Evolutionary conservation across 805 yeast species (phyloP), one percentile per base, ranked within the genome.

Genomic region (Wickerhamomyces strasburgensis): DNA sequence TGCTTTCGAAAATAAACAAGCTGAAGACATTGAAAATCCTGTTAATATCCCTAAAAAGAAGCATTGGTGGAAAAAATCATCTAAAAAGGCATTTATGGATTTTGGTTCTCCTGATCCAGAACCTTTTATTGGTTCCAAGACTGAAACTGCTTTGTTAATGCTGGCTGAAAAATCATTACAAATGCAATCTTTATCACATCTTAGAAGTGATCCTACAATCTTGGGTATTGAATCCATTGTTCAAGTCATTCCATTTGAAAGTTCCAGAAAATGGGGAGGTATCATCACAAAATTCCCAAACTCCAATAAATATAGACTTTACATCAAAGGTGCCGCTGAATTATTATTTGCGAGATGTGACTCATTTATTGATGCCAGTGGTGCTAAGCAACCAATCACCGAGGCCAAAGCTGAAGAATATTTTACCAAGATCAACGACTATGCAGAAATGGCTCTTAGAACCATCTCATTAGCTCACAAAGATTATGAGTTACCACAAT

Each of bases 241-340:
- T 2, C 94, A 86, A 60, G 65, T 76, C 5, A 76, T 89, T 38
- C 96, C 98, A 1, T 93, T 93, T 57, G 98, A 93, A 64, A 84
- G 95, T 41, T 70, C 85, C 4, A 72, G 95, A 52, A 93, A 93
- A 65, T 93, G 95, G 90, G 86, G 95, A 52, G 95, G 93, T 29
- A 62, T 87, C 15, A 80, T 88, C 5, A 70, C 81, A 35, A 68
- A 70, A 36, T 59, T 64, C 11, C 68, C 69, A 8, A 67, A 65
- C 4, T 28, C 46, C 5, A 30, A 29, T 25, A 55, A 50, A 11
- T 81, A 61, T 57, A 71, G 93, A 39, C 64, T 87, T 37, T 80
- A 73, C 45, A 65, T 85, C 40, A 93, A 93, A 64, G 98, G 99
- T 45, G 98, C 98, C 2, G 89, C 97, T 1, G 99, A 93, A 62